A percentile compares a stretch with the other conserved stretches of the same genome.
Evolutionary conservation across 2,329 filamentous ascomycete genomes (phyloP).

Genomic region (Amauroascus niger): DNA sequence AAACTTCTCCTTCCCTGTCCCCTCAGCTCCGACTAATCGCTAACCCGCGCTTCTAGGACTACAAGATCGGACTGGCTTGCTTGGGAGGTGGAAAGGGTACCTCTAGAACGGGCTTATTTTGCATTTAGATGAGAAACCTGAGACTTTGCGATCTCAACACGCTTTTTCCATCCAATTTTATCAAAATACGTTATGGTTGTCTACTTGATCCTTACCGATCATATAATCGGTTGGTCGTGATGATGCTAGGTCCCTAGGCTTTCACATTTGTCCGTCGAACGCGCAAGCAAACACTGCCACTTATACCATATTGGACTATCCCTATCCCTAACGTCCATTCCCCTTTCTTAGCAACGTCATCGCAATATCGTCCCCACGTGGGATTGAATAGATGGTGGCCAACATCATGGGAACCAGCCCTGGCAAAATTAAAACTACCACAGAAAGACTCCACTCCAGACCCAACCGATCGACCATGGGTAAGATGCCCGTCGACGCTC

Average conservation of each 20-base stretch:
- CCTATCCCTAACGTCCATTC: neutral
- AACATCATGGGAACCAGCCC: slow-evolving; percentile 27
- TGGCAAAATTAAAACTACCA: slow-evolving; percentile 31
- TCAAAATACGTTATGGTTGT: too few relatives aligned
- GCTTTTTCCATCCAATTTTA: too few relatives aligned
- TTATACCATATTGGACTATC: neutral
- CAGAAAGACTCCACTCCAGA: slow-evolving; percentile 36
- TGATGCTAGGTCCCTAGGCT: neutral
- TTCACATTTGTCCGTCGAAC: neutral
- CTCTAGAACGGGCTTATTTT: slow-evolving; percentile 56
- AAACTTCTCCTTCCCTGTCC: neutral
- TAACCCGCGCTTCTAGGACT: slow-evolving; percentile 50
- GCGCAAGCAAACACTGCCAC: neutral
- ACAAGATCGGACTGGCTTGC: slow-evolving; percentile 96
- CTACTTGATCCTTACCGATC: too few relatives aligned
- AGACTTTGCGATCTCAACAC: neutral
- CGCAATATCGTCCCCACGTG: slow-evolving; percentile 22
- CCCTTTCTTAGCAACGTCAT: slow-evolving; percentile 12
- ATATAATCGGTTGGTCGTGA: neutral
- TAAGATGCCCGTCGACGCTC: slow-evolving; percentile 39
- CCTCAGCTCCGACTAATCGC: slow-evolving; percentile 11
- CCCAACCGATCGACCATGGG: slow-evolving; percentile 34
- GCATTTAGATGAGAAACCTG: slow-evolving; percentile 41
- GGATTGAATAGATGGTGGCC: slow-evolving; percentile 24
- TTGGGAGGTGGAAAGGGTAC: slow-evolving; percentile 71